A percentile compares a stretch with the other conserved stretches of the same genome.
Evolutionary conservation across 257 asterid genomes (phyloP).

Genomic region (Fraxinus quadrangulata): DNA sequence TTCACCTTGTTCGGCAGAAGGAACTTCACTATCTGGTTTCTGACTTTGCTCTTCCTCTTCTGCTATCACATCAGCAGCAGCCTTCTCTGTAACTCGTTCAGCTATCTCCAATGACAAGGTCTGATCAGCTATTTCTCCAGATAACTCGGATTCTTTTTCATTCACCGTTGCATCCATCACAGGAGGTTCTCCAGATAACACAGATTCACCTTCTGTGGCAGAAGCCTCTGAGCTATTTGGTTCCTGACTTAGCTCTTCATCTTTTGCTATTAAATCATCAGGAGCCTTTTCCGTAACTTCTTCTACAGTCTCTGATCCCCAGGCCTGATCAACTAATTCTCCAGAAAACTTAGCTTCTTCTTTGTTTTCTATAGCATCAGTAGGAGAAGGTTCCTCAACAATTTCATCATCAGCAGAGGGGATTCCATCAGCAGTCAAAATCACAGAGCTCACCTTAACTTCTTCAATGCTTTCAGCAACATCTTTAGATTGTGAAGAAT

Average conservation of each 20-base stretch:
- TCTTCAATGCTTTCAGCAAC: conserved; percentile 35
- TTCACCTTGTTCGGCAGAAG: conserved; percentile 34
- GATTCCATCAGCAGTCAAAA: conserved; percentile 34
- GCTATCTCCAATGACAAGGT: conserved; percentile 22
- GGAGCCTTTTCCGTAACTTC: conserved; percentile 18
- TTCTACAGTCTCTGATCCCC: conserved; percentile 35
- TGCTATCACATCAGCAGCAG: conserved; percentile 30
- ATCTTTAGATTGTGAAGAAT: conserved; percentile 29
- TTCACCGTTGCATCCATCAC: conserved; percentile 20
- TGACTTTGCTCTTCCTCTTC: conserved; percentile 37
- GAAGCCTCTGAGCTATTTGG: conserved; percentile 17
- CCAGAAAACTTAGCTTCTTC: conserved; percentile 37
- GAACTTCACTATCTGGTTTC: conserved; percentile 25
- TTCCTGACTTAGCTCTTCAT: conserved; percentile 27
- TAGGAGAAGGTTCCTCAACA: conserved; percentile 40
- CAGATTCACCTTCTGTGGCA: conserved; percentile 3
- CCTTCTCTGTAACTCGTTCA: conserved; percentile 30
- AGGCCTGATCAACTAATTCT: conserved; percentile 27
- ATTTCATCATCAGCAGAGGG: conserved; percentile 34
- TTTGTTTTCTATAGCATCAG: conserved; percentile 38
- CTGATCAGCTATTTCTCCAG: conserved; percentile 35
- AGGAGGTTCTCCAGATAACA: conserved; percentile 16
- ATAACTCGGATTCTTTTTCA: conserved; percentile 25
- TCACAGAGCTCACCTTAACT: conserved; percentile 45
- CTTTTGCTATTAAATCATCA: conserved; percentile 22